Base-by-base conservation (phyloP, 208 protist species). In the Naegleria fowleri region DNA sequence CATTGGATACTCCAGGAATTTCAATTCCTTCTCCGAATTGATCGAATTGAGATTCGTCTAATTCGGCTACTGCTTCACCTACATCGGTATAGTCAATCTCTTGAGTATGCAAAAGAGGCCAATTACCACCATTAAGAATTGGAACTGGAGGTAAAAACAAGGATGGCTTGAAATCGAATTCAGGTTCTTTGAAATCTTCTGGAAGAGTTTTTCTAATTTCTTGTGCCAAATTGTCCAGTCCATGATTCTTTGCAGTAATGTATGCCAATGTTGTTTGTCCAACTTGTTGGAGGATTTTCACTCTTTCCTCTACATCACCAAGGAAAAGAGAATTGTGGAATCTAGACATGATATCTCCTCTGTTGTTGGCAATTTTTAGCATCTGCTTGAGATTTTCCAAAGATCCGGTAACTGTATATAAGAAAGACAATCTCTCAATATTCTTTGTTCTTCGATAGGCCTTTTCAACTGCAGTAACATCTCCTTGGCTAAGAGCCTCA, bases 381-480 rank as follows among this genome's bases (percentile, higher is more conserved):
- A 99, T 96, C 92, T 98, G 97, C 22, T 93, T 92, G 0, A 99
- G 91, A 59, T 98, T 97, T n/a, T 95, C 92, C n/a, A 94, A 93
- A 94, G 99, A 98, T 90, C 98, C 98, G 36, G 97, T 98, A 88
- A 99, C 94, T 33, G 99, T 92, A 41, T 98, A 98, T 22, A 99
- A 95, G 92, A 99, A 98, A 4, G 94, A 97, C 13, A 98, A 94
- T 38, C 93, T 90, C 91, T 98, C 96, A 92, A 97, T 97, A 92
- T 98, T 96, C 87, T 96, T 97, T n/a, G 97, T 98, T 91, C 97
- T 97, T 90, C 96, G 94, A 93, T 98, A 97, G 29, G 97, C 95
- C 92, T 98, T 97, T 93, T 99, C 98, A 5, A 98, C 97, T 38
- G 99, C 95, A 91, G 98, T 93, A 88, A 97, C 93, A 92, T 99